phyloP scores from a whole-genome alignment of 176 grass and related monocot species.

The Zizania latifolia region DNA sequence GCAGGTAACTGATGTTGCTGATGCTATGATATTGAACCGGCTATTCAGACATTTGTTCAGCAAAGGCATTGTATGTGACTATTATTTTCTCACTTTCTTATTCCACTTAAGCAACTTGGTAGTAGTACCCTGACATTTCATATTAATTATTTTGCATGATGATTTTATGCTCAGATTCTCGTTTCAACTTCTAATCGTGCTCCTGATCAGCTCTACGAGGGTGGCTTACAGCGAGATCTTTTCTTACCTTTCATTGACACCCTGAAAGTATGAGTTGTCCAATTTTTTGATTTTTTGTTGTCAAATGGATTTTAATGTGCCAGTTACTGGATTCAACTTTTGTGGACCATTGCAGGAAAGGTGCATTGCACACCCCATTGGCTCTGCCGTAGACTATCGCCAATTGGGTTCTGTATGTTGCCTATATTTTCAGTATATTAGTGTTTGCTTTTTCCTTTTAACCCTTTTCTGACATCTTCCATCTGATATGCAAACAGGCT shows the following conservation, averaged over 20 bases:
- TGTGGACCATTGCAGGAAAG: slow-evolving; percentile 56
- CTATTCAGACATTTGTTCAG: slow-evolving; percentile 85
- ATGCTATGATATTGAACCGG: slow-evolving; percentile 88
- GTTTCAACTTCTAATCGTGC: slow-evolving; percentile 88
- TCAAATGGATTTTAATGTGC: neutral
- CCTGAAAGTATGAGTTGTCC: slow-evolving; percentile 59
- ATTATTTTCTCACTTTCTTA: slow-evolving; percentile 25
- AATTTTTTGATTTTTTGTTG: slow-evolving; percentile 8
- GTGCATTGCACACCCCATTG: slow-evolving; percentile 74
- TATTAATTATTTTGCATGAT: slow-evolving; percentile 7
- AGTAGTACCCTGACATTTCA: slow-evolving; percentile 18
- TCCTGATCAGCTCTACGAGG: slow-evolving; percentile 69
- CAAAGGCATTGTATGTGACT: slow-evolving; percentile 77
- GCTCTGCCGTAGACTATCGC: slow-evolving; percentile 80
- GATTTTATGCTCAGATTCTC: slow-evolving; percentile 56
- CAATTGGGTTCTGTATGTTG: slow-evolving; percentile 79
- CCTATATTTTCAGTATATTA: neutral
- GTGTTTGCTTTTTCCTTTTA: neutral
- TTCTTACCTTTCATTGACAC: slow-evolving; percentile 85
- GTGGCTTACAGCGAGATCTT: slow-evolving; percentile 56
- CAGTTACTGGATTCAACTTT: slow-evolving; percentile 7
- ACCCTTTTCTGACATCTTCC: neutral
- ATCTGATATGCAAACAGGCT: slow-evolving; percentile 47
- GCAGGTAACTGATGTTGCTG: slow-evolving; percentile 95
- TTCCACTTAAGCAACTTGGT: neutral